Base-by-base conservation (phyloP, 2,329 filamentous ascomycete species). In the Dothiorella sarmentorum region DNA sequence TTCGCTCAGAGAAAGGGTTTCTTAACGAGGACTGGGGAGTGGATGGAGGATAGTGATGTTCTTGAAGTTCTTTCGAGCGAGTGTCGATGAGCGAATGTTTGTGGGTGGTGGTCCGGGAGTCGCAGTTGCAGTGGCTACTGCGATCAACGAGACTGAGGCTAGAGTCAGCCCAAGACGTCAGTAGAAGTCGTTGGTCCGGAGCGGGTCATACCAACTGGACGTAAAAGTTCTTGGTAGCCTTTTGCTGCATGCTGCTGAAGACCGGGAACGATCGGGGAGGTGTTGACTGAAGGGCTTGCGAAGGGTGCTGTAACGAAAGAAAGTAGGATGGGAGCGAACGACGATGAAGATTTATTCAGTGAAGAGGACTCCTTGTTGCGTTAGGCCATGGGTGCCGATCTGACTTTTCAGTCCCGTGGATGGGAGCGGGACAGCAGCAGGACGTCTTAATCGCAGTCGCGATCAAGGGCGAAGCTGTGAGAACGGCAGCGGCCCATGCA, bases 71-170 rank as follows among this genome's bases (percentile, higher is more conserved):
- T 7, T 40, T 40, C 4, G 22, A 27, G n/a, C 17, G 24, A 53
- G n/a, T 10, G 26, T 17, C 35, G 33, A 53, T 29, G 22, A 53
- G 22, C 24, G 49, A 53, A 11, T 40, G 49, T 26, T 53, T 38
- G 24, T 40, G 35, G 5, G 10, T 11, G 2, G 29, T 11, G 35
- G 15, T 20, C 9, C n/a, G n/a, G 35, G 31, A 53, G 37, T 40
- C 49, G 24, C 49, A 53, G 10, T 6, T n/a, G 35, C 35, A 40
- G 35, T 53, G 11, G 5, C 33, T 22, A 20, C 24, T 53, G 11
- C 49, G 35, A n/a, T 53, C 49, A 38, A 40, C 27, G 40, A 53
- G 35, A 53, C 49, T 53, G 17, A 53, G 49, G 13, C 49, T 53
- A 29, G 4, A 10, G 49, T 53, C 49, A 53, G 35, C 49, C 24